Evolutionary conservation across 192 early-diverging fungal genomes (phyloP), one percentile per base, ranked within the genome.

Genomic region (Allomyces macrogynus): DNA sequence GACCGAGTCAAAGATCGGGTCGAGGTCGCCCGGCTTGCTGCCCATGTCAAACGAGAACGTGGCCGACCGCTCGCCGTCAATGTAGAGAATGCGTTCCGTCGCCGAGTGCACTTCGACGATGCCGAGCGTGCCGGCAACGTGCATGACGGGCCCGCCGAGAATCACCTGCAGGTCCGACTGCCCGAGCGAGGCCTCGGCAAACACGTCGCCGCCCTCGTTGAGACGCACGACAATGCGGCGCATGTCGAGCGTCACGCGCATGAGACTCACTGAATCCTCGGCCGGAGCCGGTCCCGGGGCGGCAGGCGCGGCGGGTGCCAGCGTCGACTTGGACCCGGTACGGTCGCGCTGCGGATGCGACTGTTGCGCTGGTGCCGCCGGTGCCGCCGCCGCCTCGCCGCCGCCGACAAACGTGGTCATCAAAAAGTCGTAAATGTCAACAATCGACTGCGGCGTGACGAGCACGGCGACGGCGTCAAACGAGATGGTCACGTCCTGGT

Each of bases 31-130:
- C 4, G 72, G 63, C 3, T 75, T 62, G 63, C 86, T 80, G 71
- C 80, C 95, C 0, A 87, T 94, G 65, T 99, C 85, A 68, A 88
- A 95, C 5, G 73, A 73, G 63, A 99, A 91, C 66, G 93, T 88
- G 0, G 91, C 91, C 27, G 92, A 74, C 64, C 94, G 85, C 26
- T 89, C 86, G 12, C 91, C 90, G 72, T 93, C 85, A 67, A 98
- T 90, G 4, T 78, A 80, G 10, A 95, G 71, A 57, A 57, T 57
- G 49, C 49, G 49, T 57, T 14, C 49, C 16, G 49, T 57, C 16
- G 49, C 16, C 49, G 20, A 57, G 16, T n/a, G 20, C 49, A 57
- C 49, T 5, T 57, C 49, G 49, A 57, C 16, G 16, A n/a, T 86
- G 12, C 85, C 89, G 32, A 90, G 72, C 60, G 83, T 84, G 61